Conservation (phyloP, 352 stramenopile species). For the Aphanomyces stellatus region DNA sequence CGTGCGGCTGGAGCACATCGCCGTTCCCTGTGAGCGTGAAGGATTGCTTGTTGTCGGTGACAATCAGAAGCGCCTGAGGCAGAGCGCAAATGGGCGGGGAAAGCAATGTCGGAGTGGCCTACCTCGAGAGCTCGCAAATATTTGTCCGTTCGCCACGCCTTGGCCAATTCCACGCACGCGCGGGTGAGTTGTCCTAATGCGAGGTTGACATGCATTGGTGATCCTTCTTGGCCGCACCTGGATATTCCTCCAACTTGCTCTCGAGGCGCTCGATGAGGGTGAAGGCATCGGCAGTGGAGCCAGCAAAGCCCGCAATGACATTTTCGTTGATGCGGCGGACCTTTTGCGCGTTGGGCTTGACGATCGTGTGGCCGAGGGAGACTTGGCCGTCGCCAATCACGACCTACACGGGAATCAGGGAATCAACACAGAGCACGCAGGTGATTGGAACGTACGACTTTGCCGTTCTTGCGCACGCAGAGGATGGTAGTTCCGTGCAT, state of each 20-base stretch:
- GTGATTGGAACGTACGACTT: slow-evolving; percentile 78
- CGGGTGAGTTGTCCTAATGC: slow-evolving; percentile 83
- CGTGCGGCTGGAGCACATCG: slow-evolving; percentile 95
- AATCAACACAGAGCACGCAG: background rate
- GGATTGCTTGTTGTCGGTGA: slow-evolving; percentile 92
- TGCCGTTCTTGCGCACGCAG: slow-evolving; percentile 95
- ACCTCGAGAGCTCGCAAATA: slow-evolving; percentile 95
- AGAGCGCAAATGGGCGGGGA: slow-evolving; percentile 27
- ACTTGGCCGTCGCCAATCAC: slow-evolving; percentile 99
- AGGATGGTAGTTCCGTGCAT: slow-evolving; percentile 97
- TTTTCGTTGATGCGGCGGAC: slow-evolving; percentile 92
- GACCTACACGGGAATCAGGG: slow-evolving; percentile 35
- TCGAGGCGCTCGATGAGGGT: slow-evolving; percentile 98
- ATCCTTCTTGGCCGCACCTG: slow-evolving; percentile 34
- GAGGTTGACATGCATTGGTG: background rate
- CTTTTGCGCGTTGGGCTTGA: slow-evolving; percentile 98
- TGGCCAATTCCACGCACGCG: slow-evolving; percentile 97
- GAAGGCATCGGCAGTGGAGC: slow-evolving; percentile 96
- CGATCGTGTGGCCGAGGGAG: slow-evolving; percentile 90
- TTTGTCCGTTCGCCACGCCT: slow-evolving; percentile 98
- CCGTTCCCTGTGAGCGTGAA: slow-evolving; percentile 98
- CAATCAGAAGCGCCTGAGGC: slow-evolving; percentile 77
- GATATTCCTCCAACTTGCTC: slow-evolving; percentile 97
- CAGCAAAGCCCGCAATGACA: slow-evolving; percentile 96
- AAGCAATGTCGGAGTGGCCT: background rate